Conservation (phyloP, 2,329 filamentous ascomycete species). For the Phyllosticta capitalensis region DNA sequence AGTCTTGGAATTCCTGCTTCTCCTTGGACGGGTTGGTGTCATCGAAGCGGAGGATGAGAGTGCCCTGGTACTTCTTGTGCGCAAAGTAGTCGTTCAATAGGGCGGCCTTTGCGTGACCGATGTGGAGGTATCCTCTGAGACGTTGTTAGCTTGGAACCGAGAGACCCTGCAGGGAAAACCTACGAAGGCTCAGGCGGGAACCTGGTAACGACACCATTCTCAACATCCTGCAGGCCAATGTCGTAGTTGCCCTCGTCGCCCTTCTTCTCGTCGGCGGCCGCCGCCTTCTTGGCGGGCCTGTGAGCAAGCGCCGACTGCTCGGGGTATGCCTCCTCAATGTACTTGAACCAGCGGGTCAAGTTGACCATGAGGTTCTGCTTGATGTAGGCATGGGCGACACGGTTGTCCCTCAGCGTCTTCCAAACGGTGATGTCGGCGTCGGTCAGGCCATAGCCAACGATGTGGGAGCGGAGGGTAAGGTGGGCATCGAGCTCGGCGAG, state of each 20-base stretch:
- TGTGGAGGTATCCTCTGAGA: constrained; percentile 69
- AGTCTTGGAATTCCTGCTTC: constrained; percentile 91
- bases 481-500: constrained; percentile 76
- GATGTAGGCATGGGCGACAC: constrained; percentile 71
- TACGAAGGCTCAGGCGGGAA: constrained; percentile 91
- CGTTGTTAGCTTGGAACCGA: constrained; percentile 13
- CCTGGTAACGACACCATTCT: constrained; percentile 80
- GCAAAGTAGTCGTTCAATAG: constrained; percentile 95
- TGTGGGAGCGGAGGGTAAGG: constrained; percentile 75
- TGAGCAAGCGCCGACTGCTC: constrained; percentile 65
- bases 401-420: constrained; percentile 73
- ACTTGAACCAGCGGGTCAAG: constrained; percentile 77
- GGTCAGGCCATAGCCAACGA: constrained; percentile 70
- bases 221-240: constrained; percentile 73
- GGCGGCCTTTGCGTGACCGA: constrained; percentile 90
- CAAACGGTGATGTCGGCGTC: constrained; percentile 74
- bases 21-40: constrained; percentile 97
- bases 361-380: constrained; percentile 70
- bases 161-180: constrained; percentile 22
- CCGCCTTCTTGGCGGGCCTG: constrained; percentile 24
- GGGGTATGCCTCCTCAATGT: constrained; percentile 70
- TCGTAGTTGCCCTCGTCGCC: constrained; percentile 73
- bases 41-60: constrained; percentile 83
- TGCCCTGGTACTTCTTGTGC: constrained; percentile 85
- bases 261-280: constrained; percentile 52